Evolutionary conservation across 2,329 filamentous ascomycete genomes (phyloP), one percentile per base, ranked within the genome.

Genomic region (Microdochium paspali): DNA sequence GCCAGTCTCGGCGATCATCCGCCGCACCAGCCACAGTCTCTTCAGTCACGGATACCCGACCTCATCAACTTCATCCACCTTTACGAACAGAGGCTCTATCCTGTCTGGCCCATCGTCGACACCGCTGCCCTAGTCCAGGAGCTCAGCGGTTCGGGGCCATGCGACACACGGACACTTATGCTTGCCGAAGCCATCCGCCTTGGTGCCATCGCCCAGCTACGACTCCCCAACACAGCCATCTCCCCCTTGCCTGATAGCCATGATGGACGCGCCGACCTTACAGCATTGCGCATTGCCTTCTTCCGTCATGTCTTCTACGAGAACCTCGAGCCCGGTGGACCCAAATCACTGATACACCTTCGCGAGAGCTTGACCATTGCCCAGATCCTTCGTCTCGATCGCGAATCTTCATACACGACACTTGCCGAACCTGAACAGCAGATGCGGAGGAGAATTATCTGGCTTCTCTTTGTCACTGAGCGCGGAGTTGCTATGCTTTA

Each of bases 291-390:
- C 4, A 69, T 68, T 2, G 69, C 71, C 0, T 77, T 76, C 51
- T 77, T 76, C 44, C 57, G 76, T 18, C 73, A 76, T 52, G 68
- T 74, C 10, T 75, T 73, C 46, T 66, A 75, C 51, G 73, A 76
- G 54, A 76, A 76, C 46, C 64, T 68, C 48, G 53, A 62, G 10
- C 62, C 70, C 0, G 73, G 73, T 3, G 70, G 72, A 1, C 64
- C 62, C 2, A 68, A 69, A 45, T 74, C 72, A 2, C 58, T 75
- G 6, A 54, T 76, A 9, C 72, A 72, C 51, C 54, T 77, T 6
- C 64, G 73, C 5, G 73, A 76, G 50, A 70, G 72, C 5, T 71
- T 77, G n/a, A 73, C 73, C 0, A 60, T 73, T 21, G 72, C 73
- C 2, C 73, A 77, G 51, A 67, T 76, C 42, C 64, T 75, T 53